Base-by-base conservation (phyloP, 495 filamentous ascomycete genomes). In the Opeltia flavorubescens region DNA sequence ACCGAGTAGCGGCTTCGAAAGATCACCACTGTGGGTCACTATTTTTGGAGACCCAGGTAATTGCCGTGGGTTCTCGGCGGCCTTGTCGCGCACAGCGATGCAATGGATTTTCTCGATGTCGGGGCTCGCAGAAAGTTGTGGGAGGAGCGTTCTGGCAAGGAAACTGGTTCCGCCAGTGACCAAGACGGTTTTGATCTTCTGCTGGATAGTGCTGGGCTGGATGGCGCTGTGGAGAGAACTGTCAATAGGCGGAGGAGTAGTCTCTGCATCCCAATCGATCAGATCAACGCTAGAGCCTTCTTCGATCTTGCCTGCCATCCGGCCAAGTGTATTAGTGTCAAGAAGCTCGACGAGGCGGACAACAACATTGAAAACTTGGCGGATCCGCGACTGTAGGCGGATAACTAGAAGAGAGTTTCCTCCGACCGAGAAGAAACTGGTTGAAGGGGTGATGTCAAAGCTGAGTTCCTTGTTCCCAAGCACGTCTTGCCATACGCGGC, bases 351-450 rank as follows among this genome's bases (percentile, higher is more conserved):
- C 5, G 31, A 44, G 49, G 1, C 39, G 33, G 13, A 56, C 38
- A 4, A 26, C 17, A 8, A 44, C 31, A 1, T 39, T 46, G 13
- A 58, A 25, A 18, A 25, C n/a, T 26, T 53, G 12, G 3, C 44
- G 28, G 24, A 60, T 54, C 1, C 28, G 4, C 0, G 33, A 34
- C 33, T 62, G 61, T 3, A 70, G 55, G 4, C 47, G 46, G 3
- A 67, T 49, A 11, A 70, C 34, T 2, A 61, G 50, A 3, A 68
- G 28, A 0, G 65, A 68, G 11, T 56, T 62, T 9, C 67, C 67
- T 1, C 67, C 66, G 15, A 64, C 47, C 13, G 44, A 38, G 48
- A 70, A 70, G 48, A 69, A 69, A 39, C 61, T 54, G 0, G 63
- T 55, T 5, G 48, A 17, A 2, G 57, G 43, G 25, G 48, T 27